These are phyloP conservation scores for Cardamine occulta DNA, from an alignment of 345 rosid genomes.

Conservation along the genomic window DNA sequence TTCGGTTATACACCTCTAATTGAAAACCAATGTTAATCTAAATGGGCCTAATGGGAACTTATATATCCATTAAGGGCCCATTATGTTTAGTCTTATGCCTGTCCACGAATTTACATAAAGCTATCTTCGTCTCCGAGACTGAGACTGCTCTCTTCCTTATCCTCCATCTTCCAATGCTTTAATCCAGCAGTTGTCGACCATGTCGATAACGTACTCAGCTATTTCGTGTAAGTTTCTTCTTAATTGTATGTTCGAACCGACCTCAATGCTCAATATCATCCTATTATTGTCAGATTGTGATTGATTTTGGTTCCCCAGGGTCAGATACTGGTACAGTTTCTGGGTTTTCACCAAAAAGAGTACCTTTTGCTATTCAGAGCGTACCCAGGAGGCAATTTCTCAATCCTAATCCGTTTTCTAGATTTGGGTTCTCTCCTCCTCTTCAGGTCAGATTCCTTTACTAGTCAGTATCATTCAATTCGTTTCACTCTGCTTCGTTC, in stretches of 20 bases:
- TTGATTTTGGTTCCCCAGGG: slow-evolving; percentile 19
- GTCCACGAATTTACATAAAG: background rate
- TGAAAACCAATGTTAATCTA: background rate
- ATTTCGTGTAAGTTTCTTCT: slow-evolving; percentile 35
- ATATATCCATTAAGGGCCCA: slow-evolving; percentile 31
- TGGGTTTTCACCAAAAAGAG: slow-evolving; percentile 31
- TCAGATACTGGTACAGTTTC: slow-evolving; percentile 33
- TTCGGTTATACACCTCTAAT: background rate
- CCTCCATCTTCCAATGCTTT: slow-evolving; percentile 31
- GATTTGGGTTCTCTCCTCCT: slow-evolving; percentile 51
- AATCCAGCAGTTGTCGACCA: slow-evolving; percentile 26
- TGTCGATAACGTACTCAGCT: slow-evolving; percentile 38
- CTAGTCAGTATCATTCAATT: slow-evolving; percentile 4
- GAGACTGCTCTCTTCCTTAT: slow-evolving; percentile 31
- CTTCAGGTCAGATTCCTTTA: slow-evolving; percentile 51
- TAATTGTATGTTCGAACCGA: background rate
- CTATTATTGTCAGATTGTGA: background rate
- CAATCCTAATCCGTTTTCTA: slow-evolving; percentile 34
- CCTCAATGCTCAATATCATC: background rate
- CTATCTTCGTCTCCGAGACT: background rate
- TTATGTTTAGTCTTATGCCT: background rate
- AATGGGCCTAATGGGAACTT: background rate
- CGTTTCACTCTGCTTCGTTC: background rate
- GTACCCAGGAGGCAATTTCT: slow-evolving; percentile 31
- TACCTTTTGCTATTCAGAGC: slow-evolving; percentile 42